Base-by-base conservation (phyloP, 2,329 filamentous ascomycete genomes). In the Saccharata proteae region DNA sequence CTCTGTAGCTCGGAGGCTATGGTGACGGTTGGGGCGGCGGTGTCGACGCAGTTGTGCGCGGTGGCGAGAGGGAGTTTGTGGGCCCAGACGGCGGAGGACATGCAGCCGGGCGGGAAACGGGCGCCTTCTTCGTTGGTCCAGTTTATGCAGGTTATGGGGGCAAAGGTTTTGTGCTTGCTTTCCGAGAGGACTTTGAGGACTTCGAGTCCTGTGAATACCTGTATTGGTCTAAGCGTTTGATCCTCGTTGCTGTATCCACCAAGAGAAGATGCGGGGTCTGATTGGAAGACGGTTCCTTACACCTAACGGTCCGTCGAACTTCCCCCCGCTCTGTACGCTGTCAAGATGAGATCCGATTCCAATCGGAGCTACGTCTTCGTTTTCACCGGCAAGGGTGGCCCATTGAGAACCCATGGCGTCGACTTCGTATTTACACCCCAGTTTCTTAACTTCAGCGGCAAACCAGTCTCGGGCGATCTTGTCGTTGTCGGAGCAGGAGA, bases 1-100 rank as follows among this genome's bases (percentile, higher is more conserved):
- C 44, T 26, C 16, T 44, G 29, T 6, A 58, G 26, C 6, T 50
- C 54, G 6, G 43, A 32, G 16, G 46, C 45, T 30, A 57, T 38
- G 14, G 26, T 28, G 14, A 16, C 19, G 7, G 13, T 28, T 4
- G 13, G 15, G 15, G 16, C 16, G 8, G 26, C 26, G 2, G 26
- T 28, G 26, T 28, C 26, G 26, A 16, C 19, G 26, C 26, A 28
- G 6, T 28, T 28, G 3, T n/a, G 26, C 11, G 26, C 26, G 16
- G 9, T 9, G 8, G 16, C 15, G 26, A 28, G 9, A 16, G 16
- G 15, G 15, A 28, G 12, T 7, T 16, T 16, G 4, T 16, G 15
- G 9, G 26, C 14, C 26, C 26, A 28, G 3, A 28, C 28, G 28
- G 28, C 17, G 9, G 26, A 28, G 8, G 26, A 15, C 26, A 28